Evolutionary conservation across 176 grass and related monocot species (phyloP), one percentile per base, ranked within the genome.

Genomic region (Cenchrus fungigraminus): DNA sequence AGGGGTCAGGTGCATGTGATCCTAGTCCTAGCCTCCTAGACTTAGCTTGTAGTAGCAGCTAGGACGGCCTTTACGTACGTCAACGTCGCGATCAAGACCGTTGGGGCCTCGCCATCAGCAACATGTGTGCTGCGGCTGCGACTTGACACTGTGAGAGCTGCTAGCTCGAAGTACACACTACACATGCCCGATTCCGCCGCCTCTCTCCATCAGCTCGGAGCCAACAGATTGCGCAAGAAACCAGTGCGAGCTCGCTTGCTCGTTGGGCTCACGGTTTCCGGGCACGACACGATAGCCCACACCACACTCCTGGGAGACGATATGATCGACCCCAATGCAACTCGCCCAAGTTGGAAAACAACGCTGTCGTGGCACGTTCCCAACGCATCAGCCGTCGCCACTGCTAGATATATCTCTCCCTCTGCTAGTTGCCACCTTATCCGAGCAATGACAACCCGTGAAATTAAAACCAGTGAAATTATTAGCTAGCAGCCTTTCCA

Each of bases 171-270:
- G 22, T 25, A 25, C 22, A 25, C 22, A 25, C 22, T 19, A 17
- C 56, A 59, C 19, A n/a, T 59, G 56, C 56, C 7, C 52, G 6
- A 12, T 42, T 12, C 25, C 55, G 40, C 75, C 56, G 56, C 56
- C 2, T 46, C 57, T 2, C 53, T 9, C 12, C 13, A 14, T 11
- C 65, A 43, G 8, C 2, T 16, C 25, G 32, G 57, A 20, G 77
- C 84, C 85, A 86, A 66, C 58, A 20, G 68, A 74, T 66, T 84
- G 15, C 16, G 44, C 47, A 40, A 12, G 45, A 87, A 44, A 71
- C 84, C 65, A 17, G 54, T 2, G 65, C 1, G 65, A 37, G 12
- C 5, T 3, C 1, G 4, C n/a, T 3, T 0, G 4, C n/a, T 25
- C 58, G n/a, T 8, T 61, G 1, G 3, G 57, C 47, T 74, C 77